phyloP scores from a whole-genome alignment of 2,329 filamentous ascomycete species.

The Chaetoscypha palmicola region DNA sequence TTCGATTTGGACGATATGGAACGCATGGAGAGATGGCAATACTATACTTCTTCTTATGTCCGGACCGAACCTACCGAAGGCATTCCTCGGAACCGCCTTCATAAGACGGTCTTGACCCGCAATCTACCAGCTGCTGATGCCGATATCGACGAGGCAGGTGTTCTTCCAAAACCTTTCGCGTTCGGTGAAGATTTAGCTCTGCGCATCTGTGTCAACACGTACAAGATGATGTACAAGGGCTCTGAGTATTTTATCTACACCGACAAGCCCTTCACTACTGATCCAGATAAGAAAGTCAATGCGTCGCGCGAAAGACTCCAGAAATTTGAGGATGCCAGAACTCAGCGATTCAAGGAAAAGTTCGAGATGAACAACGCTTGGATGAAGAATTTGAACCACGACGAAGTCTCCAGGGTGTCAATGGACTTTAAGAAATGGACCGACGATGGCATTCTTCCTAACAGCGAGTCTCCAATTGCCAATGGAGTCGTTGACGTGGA shows the following conservation, averaged over 20 bases:
- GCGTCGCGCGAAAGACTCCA: slow-evolving; percentile 29
- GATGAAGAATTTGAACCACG: slow-evolving; percentile 42
- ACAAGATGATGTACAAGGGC: slow-evolving; percentile 72
- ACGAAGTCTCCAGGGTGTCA: slow-evolving; percentile 41
- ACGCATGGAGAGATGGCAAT: slow-evolving; percentile 78
- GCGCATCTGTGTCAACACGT: slow-evolving; percentile 69
- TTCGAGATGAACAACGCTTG: slow-evolving; percentile 46
- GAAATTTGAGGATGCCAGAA: slow-evolving; percentile 32
- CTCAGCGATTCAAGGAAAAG: slow-evolving; percentile 42
- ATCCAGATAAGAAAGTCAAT: slow-evolving; percentile 29
- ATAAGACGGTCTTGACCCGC: slow-evolving; percentile 62
- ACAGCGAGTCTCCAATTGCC: slow-evolving; percentile 7
- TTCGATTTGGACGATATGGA: slow-evolving; percentile 88
- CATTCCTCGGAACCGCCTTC: slow-evolving; percentile 56
- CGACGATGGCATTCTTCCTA: slow-evolving; percentile 28
- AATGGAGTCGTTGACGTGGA: not conserved
- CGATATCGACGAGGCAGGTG: slow-evolving; percentile 56
- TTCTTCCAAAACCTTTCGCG: slow-evolving; percentile 48
- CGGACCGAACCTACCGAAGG: slow-evolving; percentile 84
- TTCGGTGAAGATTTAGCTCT: slow-evolving; percentile 63
- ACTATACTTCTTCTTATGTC: slow-evolving; percentile 89
- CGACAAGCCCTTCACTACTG: slow-evolving; percentile 31
- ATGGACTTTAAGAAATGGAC: slow-evolving; percentile 41
- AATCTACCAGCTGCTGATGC: slow-evolving; percentile 59
- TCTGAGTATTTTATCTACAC: slow-evolving; percentile 64